Percentiles rank a stretch among this genome's conserved stretches.
These are phyloP conservation scores for Leishmania major DNA, from an alignment of 208 protist genomes.

Conservation along the genomic window DNA sequence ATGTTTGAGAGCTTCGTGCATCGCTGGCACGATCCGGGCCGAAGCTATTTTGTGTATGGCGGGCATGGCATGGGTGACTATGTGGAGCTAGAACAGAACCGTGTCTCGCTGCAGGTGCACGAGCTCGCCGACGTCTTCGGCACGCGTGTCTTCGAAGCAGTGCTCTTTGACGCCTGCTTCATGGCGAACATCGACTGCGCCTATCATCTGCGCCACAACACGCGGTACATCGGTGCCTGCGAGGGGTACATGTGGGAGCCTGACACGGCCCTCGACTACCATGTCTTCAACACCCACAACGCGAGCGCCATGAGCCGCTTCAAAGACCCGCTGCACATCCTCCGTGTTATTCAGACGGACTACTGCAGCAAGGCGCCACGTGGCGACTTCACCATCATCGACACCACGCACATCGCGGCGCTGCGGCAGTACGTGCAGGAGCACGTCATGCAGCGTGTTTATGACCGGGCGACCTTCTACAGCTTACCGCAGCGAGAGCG, in stretches of 20 bases:
- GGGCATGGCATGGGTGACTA: conserved; percentile 91
- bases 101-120: conserved; percentile 66
- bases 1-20: conserved; percentile 73
- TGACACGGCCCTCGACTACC: conserved; percentile 73
- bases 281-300: conserved; percentile 86
- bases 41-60: conserved; percentile 87
- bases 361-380: conserved; percentile 71
- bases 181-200: conserved; percentile 89
- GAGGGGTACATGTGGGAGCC: conserved; percentile 90
- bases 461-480: conserved; percentile 77
- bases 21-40: conserved; percentile 65
- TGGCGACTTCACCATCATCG: conserved; percentile 77
- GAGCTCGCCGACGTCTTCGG: conserved; percentile 75
- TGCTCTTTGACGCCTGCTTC: conserved; percentile 90
- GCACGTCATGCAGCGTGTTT: conserved; percentile 79
- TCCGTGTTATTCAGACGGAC: conserved; percentile 69
- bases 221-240: conserved; percentile 76
- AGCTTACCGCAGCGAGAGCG: conserved; percentile 58
- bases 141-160: conserved; percentile 68
- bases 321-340: conserved; percentile 57
- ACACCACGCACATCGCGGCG: conserved; percentile 72
- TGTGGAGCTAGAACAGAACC: conserved; percentile 72
- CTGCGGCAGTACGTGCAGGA: conserved; percentile 62
- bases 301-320: conserved; percentile 74
- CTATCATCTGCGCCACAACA: conserved; percentile 86